Evolutionary conservation across 306 rosid genomes (phyloP).

Genomic region (Quillaja saponaria): DNA sequence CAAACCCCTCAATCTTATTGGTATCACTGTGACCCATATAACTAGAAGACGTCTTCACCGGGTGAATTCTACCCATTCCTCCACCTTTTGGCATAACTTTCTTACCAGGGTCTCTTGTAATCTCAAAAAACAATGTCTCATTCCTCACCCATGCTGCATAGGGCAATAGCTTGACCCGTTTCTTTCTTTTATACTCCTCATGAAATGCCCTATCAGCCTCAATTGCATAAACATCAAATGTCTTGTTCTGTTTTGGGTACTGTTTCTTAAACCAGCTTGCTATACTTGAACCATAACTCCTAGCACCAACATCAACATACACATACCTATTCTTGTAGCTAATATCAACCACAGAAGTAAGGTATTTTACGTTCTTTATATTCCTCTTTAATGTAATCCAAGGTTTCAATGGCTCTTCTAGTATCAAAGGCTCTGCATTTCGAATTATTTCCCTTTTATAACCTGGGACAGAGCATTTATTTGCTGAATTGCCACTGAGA

Average conservation of each 20-base stretch:
- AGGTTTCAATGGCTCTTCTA: slow-evolving; percentile 51
- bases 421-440: slow-evolving; percentile 44
- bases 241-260: slow-evolving; percentile 58
- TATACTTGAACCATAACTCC: slow-evolving; percentile 51
- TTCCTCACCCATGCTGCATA: slow-evolving; percentile 70
- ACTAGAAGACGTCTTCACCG: slow-evolving; percentile 45
- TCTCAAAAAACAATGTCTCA: slow-evolving; percentile 67
- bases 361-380: slow-evolving; percentile 47
- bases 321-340: slow-evolving; percentile 56
- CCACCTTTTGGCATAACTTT: slow-evolving; percentile 30
- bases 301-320: slow-evolving; percentile 61
- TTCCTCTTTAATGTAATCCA: slow-evolving; percentile 48
- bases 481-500: slow-evolving; percentile 6
- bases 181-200: slow-evolving; percentile 39
- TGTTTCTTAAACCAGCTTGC: slow-evolving; percentile 62
- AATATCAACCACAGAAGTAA: slow-evolving; percentile 53
- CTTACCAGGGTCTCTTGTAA: slow-evolving; percentile 46
- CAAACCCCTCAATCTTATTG: slow-evolving; percentile 55
- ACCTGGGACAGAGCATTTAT: slow-evolving; percentile 35
- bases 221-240: slow-evolving; percentile 56
- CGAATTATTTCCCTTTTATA: slow-evolving; percentile 42
- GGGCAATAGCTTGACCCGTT: slow-evolving; percentile 49
- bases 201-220: slow-evolving; percentile 59
- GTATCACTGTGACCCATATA: slow-evolving; percentile 53
- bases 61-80: slow-evolving; percentile 57